Base-by-base conservation (phyloP, 1,284 basidiomycete genomes). In the Chondrostereum purpureum region DNA sequence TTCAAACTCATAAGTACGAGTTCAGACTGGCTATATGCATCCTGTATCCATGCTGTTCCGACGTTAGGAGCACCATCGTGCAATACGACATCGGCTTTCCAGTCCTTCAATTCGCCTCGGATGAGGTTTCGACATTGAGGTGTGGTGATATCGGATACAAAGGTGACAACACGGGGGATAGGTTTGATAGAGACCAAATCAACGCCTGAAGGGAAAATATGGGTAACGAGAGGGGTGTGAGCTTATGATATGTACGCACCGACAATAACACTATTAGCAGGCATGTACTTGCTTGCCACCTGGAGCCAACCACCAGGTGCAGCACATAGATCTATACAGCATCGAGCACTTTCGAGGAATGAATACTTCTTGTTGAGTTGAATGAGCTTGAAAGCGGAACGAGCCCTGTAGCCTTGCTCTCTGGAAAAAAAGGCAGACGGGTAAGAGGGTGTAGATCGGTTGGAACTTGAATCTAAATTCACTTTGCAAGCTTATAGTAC, bases 41-140 rank as follows among this genome's bases (percentile, higher is more conserved):
- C 96, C 65, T 99, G 96, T 49, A 99, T 82, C 96, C 96, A 99
- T 11, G 96, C 96, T 19, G 93, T 91, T 75, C 96, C 96, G 65
- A 99, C 96, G 64, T 99, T 99, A 35, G 96, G 96, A 35, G 96
- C 96, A 75, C 96, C 96, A 67, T 99, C 96, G 66, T 99, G 96
- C 45, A 99, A 78, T n/a, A 99, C 94, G 45, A 99, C 81, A 63
- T 99, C 96, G n/a, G 96, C 96, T 67, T 94, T 96, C 95, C 96
- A 99, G 65, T 98, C 94, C 66, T 99, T 98, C 52, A 99, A 71
- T 65, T 97, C 92, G 33, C 72, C 72, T 41, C 91, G 83, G 44
- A 99, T 81, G 52, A 88, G 79, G 60, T 89, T 84, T 46, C 96
- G 83, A 67, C 96, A 99, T 50, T 88, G 80, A 8, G 84, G 71